These are phyloP conservation scores for Hyphopichia burtonii DNA, from an alignment of 1,139 yeast genomes.

Conservation along the genomic window DNA sequence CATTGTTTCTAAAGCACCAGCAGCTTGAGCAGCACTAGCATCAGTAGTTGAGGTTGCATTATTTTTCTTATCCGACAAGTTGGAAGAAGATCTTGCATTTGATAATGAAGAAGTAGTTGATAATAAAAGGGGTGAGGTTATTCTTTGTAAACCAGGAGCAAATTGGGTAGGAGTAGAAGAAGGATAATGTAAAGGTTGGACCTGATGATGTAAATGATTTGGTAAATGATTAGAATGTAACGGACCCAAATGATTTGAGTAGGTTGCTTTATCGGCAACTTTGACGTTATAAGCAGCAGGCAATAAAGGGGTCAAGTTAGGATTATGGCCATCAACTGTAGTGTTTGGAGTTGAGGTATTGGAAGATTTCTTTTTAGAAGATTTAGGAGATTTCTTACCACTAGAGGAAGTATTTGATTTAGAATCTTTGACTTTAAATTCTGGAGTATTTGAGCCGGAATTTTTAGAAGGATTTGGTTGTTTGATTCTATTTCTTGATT, in stretches of 20 bases:
- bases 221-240: conserved; percentile 18
- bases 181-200: conserved; percentile 63
- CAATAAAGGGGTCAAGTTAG: conserved; percentile 27
- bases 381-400: conserved; percentile 34
- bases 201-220: conserved; percentile 38
- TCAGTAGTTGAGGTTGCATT: conserved; percentile 8
- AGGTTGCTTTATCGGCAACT: neutral
- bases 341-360: conserved; percentile 10
- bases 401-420: conserved; percentile 8
- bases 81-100: conserved; percentile 28
- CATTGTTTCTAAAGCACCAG: conserved; percentile 64
- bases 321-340: conserved; percentile 5
- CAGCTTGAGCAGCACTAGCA: conserved; percentile 39
- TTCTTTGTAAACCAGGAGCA: conserved; percentile 62
- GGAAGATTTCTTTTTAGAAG: conserved; percentile 19
- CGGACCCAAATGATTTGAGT: conserved; percentile 1
- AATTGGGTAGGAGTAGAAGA: conserved; percentile 69
- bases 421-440: conserved; percentile 40
- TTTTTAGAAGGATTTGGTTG: conserved; percentile 29
- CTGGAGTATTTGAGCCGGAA: conserved; percentile 44
- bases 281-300: conserved; percentile 18
- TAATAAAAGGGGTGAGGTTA: conserved; percentile 62
- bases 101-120: conserved; percentile 44
- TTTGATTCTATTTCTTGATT: conserved; percentile 80
- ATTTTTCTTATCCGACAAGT: conserved; percentile 8